Base-by-base conservation (phyloP, 148 eudicot species). In the Salicornia ramosissima region DNA sequence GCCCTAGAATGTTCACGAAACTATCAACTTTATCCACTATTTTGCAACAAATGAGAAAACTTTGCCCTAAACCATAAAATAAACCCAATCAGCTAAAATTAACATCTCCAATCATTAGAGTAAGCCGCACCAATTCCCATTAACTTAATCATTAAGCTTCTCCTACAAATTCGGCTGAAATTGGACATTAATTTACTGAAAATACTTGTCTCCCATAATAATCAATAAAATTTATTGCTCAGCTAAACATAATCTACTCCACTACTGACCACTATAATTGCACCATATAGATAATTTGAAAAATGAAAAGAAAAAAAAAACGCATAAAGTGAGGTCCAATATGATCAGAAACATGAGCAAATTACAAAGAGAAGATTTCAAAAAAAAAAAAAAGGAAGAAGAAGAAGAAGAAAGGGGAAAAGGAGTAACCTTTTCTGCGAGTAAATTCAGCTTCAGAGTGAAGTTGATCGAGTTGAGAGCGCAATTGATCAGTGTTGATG, bases 391-490 rank as follows among this genome's bases (percentile, higher is more conserved):
- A n/a, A 21, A n/a, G 3, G 15, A 21, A 50, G 46, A 14, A 33
- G n/a, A 11, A 53, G 19, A 26, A n/a, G 8, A 15, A 22, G 16
- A 12, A 34, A 30, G 10, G 18, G 24, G 19, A 28, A 19, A 43
- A 31, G 31, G 13, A 19, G 21, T 9, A 6, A 78, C 88, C 86
- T 82, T 85, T 85, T 66, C 62, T 21, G 50, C 75, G 56, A 59
- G 85, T 77, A 43, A 68, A 55, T 8, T 71, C 45, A 21, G 82
- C 73, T 74, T 85, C 88, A 7, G 81, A 74, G 39, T 80, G 86
- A 71, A 85, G 83, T 55, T 78, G 84, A 65, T 85, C 88, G 25
- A 85, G 81, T 71, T 82, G 79, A 68, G 72, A 69, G 18, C 88
- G 82, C 4, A 85, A 70, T 31, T 71, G 81, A 6, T 80, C 67